Evolutionary conservation across 257 asterid species (phyloP).

Genomic region (Avicennia marina): DNA sequence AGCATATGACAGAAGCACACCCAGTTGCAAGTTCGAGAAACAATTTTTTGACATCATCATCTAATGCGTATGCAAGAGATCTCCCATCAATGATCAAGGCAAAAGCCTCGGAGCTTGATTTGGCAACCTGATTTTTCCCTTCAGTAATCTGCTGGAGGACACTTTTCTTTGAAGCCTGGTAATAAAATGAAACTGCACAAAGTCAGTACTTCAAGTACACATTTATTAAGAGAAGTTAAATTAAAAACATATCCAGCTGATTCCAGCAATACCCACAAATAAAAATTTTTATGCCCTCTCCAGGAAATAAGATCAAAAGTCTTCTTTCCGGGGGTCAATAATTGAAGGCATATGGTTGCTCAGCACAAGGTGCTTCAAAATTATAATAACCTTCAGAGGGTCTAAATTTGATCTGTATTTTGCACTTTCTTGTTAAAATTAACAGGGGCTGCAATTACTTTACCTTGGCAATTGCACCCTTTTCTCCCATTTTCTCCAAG

Average conservation of each 20-base stretch:
- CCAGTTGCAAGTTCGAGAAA: constrained; percentile 57
- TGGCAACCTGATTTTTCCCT: constrained; percentile 35
- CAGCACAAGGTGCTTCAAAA: too few species aligned
- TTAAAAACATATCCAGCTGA: too few species aligned
- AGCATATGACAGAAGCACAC: constrained; percentile 80
- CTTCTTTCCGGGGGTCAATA: too few species aligned
- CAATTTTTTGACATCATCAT: constrained; percentile 35
- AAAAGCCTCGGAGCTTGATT: constrained; percentile 42
- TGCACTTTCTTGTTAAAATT: neutral
- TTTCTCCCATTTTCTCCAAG: constrained; percentile 47
- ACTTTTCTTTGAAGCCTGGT: constrained; percentile 51
- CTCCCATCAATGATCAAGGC: constrained; percentile 75
- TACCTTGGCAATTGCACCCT: constrained; percentile 47
- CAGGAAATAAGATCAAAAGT: too few species aligned
- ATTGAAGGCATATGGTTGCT: too few species aligned
- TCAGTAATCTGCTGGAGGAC: constrained; percentile 46
- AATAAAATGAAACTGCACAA: constrained; percentile 3
- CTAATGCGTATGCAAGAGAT: constrained; percentile 65
- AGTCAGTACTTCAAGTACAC: constrained; percentile 6
- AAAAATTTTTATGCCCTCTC: too few species aligned
- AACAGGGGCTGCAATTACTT: neutral
- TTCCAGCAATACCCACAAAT: too few species aligned
- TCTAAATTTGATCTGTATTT: too few species aligned
- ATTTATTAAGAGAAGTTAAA: too few species aligned
- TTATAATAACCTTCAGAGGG: too few species aligned